phyloP scores from a whole-genome alignment of 2,329 filamentous ascomycete species.

The Venturia oleaginea region DNA sequence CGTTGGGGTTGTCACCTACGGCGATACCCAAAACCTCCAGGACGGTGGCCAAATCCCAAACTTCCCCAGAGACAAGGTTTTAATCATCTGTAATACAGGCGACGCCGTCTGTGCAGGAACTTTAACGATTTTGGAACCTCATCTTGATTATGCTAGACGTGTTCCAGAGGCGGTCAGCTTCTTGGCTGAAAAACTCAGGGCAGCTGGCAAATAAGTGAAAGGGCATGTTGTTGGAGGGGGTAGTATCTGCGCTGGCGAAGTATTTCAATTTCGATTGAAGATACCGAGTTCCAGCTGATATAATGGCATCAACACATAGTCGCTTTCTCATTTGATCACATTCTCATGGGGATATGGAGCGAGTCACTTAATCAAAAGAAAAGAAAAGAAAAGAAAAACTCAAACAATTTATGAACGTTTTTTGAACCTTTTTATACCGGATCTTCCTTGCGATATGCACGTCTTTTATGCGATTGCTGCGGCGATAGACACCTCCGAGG shows the following conservation, averaged over 20 bases:
- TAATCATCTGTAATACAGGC: slow-evolving; percentile 27
- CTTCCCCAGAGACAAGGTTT: slow-evolving; percentile 25
- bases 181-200: slow-evolving; percentile 18
- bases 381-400: no score
- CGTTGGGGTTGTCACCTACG: slow-evolving; percentile 32
- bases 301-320: background rate
- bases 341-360: background rate
- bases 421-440: no score
- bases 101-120: slow-evolving; percentile 29
- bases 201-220: background rate
- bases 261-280: background rate
- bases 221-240: background rate
- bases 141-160: slow-evolving; percentile 24
- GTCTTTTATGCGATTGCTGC: no score
- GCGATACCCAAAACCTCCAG: slow-evolving; percentile 32
- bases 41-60: slow-evolving; percentile 26
- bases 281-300: background rate
- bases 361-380: no score
- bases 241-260: background rate
- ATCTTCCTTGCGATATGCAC: no score
- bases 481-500: no score
- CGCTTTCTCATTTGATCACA: background rate
- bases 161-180: slow-evolving; percentile 22
- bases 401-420: no score
- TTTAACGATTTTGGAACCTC: slow-evolving; percentile 25